Evolutionary conservation across 495 filamentous ascomycete species (phyloP).

Genomic region (Pseudomonodictys pantanalensis): DNA sequence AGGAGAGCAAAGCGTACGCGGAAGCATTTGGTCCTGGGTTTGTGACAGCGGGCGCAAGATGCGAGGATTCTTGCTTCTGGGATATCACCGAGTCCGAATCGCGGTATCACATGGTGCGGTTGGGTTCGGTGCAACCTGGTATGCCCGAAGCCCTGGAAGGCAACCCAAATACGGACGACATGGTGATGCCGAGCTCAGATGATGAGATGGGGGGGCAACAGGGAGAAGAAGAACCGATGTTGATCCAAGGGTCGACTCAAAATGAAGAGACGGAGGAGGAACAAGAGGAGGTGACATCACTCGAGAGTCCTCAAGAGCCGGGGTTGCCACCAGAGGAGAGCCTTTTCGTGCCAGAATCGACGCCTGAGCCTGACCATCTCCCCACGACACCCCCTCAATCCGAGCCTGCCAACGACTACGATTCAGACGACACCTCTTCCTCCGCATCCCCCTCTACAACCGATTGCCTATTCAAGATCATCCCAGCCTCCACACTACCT

Average conservation of each 20-base stretch:
- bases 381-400: too few relatives aligned
- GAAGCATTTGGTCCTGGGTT: slow-evolving; percentile 11
- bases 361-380: too few relatives aligned
- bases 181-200: not conserved
- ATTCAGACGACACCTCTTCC: too few relatives aligned
- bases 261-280: not conserved
- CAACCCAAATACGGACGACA: not conserved
- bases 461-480: too few relatives aligned
- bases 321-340: not conserved
- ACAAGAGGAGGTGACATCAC: not conserved
- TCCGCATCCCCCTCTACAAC: too few relatives aligned
- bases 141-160: not conserved
- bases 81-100: slow-evolving; percentile 8
- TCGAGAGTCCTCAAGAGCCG: too few relatives aligned
- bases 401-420: too few relatives aligned
- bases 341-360: not conserved
- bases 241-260: too few relatives aligned
- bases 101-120: too few relatives aligned
- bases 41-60: not conserved
- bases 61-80: not conserved
- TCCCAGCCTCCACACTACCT: too few relatives aligned
- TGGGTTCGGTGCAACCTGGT: too few relatives aligned
- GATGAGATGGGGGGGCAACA: not conserved
- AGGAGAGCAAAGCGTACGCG: not conserved
- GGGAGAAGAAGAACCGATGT: not conserved